Percentiles rank a stretch among this genome's conserved stretches.
phyloP scores from a whole-genome alignment of 2,329 filamentous ascomycete species.

The Diaporthe sp. region DNA sequence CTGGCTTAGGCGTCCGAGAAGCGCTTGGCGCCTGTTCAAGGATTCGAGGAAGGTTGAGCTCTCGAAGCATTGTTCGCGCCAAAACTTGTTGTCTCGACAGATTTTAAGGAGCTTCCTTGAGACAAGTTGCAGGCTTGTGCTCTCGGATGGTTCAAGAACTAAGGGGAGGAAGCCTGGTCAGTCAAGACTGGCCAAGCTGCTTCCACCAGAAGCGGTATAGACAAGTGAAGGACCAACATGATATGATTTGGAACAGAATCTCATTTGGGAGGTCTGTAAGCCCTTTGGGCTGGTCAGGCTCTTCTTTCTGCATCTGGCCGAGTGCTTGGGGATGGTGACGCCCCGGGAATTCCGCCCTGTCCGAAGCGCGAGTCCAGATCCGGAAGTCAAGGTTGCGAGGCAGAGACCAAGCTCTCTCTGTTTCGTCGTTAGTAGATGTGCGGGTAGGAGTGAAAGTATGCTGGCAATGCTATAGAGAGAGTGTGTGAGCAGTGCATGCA shows the following conservation, averaged over 20 bases:
- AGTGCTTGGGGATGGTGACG: background rate
- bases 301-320: slow-evolving; percentile 10
- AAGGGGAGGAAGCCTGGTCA: slow-evolving; percentile 42
- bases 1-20: slow-evolving; percentile 51
- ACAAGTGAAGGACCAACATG: slow-evolving; percentile 62
- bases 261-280: slow-evolving; percentile 69
- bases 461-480: background rate
- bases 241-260: slow-evolving; percentile 73
- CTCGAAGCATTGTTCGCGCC: slow-evolving; percentile 82
- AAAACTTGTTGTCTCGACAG: slow-evolving; percentile 81
- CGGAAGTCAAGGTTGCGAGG: background rate
- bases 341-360: background rate
- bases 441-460: slow-evolving; percentile 2
- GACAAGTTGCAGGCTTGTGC: slow-evolving; percentile 78
- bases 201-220: background rate
- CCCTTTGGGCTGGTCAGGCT: slow-evolving; percentile 18
- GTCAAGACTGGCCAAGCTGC: slow-evolving; percentile 26
- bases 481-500: background rate
- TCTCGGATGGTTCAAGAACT: slow-evolving; percentile 76
- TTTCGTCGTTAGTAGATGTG: background rate
- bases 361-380: background rate
- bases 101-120: slow-evolving; percentile 76
- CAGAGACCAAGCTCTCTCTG: background rate
- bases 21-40: slow-evolving; percentile 67
- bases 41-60: slow-evolving; percentile 75